Evolutionary conservation across 2,329 filamentous ascomycete genomes (phyloP), one percentile per base, ranked within the genome.

Genomic region (Beauveria asiatica): DNA sequence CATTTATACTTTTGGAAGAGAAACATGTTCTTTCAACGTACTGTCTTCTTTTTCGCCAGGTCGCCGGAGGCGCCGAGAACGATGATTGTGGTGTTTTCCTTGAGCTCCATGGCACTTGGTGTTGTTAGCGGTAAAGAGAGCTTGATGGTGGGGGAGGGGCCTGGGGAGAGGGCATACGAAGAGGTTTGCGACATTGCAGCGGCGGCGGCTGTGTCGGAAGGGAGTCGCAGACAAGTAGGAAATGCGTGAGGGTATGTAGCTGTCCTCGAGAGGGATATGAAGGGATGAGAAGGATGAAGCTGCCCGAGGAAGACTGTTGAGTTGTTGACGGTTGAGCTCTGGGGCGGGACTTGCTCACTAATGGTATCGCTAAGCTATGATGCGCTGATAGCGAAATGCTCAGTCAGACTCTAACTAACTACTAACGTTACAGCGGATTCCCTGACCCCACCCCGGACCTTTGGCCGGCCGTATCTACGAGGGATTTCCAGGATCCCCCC

Each of bases 41-140:
- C 92, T 50, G 94, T 99, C 87, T 99, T 99, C 88, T 99, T 99
- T 84, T 99, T 99, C 56, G 94, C 94, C 67, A 99, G 80, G 82
- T 99, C 94, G 70, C 94, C 94, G 57, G 94, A 99, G 66, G 94
- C 94, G 71, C 94, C 94, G 67, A 99, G 87, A 70, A 99, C 94
- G 70, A 99, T 84, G 70, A 99, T 95, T 73, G 92, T 85, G 66
- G 94, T 99, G 83, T 99, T 95, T 73, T 97, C 91, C 83, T 97
- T 99, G 72, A 99, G 87, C 85, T 99, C 94, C 77, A 95, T 83
- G 70, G 85, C 86, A 73, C 91, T 42, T 96, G 74, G 16, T 37
- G 41, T 54, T 49, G 50, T 60, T 54, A 60, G 57, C 57, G 57
- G 49, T 54, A 54, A 60, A 23, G 39, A 21, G 37, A 51, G 53